phyloP scores from a whole-genome alignment of 805 yeast genomes.

The Debaryomyces maramus region DNA sequence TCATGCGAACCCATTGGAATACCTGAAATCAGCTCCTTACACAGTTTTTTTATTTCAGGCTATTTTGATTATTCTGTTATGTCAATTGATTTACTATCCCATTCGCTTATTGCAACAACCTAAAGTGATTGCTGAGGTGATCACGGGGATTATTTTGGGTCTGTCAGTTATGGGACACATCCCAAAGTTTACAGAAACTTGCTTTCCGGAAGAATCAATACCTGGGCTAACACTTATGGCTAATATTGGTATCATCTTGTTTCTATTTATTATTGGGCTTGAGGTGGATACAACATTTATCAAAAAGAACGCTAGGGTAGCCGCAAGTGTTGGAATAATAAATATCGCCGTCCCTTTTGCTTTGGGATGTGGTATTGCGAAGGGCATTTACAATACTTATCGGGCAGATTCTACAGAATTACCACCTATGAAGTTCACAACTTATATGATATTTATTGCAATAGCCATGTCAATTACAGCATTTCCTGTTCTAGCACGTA shows the following conservation, averaged over 20 bases:
- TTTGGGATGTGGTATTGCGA: constrained; percentile 69
- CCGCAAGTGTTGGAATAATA: constrained; percentile 65
- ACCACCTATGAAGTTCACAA: constrained; percentile 56
- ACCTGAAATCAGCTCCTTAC: constrained; percentile 57
- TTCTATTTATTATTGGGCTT: constrained; percentile 74
- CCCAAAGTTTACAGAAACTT: constrained; percentile 61
- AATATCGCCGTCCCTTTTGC: constrained; percentile 82
- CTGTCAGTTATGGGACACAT: constrained; percentile 74
- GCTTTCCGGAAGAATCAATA: constrained; percentile 64
- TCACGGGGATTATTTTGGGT: constrained; percentile 73
- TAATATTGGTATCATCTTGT: constrained; percentile 70
- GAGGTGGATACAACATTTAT: constrained; percentile 74
- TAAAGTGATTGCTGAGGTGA: constrained; percentile 77
- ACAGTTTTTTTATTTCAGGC: constrained; percentile 73
- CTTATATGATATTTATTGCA: constrained; percentile 77
- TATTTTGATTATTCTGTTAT: constrained; percentile 55
- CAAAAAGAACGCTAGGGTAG: constrained; percentile 57
- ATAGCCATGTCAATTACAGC: constrained; percentile 86
- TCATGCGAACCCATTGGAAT: constrained; percentile 69
- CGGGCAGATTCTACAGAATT: constrained; percentile 27
- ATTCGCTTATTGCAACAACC: constrained; percentile 68
- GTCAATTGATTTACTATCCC: constrained; percentile 63
- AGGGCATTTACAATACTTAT: constrained; percentile 59
- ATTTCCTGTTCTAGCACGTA: constrained; percentile 80
- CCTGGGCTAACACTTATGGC: constrained; percentile 68